Percentiles rank a stretch among this genome's conserved stretches.
phyloP scores from a whole-genome alignment of 208 protist genomes.

The Acanthamoeba triangularis region DNA sequence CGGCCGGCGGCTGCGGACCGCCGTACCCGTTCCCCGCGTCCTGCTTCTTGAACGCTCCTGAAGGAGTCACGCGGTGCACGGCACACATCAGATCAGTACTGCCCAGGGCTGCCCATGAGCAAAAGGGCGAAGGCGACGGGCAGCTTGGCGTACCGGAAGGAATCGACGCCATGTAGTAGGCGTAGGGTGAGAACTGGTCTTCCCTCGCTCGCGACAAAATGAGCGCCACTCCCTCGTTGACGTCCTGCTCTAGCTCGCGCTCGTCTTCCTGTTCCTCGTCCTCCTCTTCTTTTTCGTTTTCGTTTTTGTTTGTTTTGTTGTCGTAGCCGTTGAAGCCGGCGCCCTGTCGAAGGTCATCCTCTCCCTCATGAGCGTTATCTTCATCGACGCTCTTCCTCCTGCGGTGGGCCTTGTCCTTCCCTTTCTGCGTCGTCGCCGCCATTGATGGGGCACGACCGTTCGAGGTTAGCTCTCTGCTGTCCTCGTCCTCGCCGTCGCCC shows the following conservation, averaged over 20 bases:
- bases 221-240: not conserved
- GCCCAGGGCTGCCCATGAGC: too few species aligned
- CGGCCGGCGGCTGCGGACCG: too few species aligned
- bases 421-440: not conserved
- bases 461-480: not conserved
- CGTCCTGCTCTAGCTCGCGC: not conserved
- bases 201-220: not conserved
- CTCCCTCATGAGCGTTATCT: not conserved
- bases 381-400: not conserved
- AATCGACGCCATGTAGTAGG: constrained; percentile 54
- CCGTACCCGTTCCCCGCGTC: too few species aligned
- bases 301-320: not conserved
- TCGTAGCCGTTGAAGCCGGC: not conserved
- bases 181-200: constrained; percentile 31
- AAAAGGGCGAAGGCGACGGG: too few species aligned
- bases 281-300: not conserved
- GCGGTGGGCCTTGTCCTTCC: not conserved
- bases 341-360: not conserved
- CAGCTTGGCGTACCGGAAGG: not conserved
- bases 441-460: not conserved
- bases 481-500: not conserved
- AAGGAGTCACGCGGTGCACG: too few species aligned
- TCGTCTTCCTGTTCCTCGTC: not conserved
- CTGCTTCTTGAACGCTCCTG: too few species aligned
- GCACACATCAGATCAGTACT: too few species aligned